Evolutionary conservation across 179 eudicot genomes (phyloP), one percentile per base, ranked within the genome.

Genomic region (Beta corolliflora): DNA sequence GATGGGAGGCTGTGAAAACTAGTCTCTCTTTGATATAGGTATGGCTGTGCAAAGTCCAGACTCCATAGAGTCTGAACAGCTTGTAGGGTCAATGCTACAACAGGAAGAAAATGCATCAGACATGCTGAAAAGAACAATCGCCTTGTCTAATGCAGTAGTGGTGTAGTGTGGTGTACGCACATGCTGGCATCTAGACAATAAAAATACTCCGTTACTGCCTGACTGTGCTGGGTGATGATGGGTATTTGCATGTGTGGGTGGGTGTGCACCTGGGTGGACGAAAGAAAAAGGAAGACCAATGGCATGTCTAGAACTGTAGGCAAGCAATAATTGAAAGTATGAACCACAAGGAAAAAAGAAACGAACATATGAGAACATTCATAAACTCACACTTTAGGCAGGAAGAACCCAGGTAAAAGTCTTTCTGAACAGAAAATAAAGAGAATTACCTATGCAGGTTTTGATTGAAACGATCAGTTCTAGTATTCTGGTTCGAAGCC

Each of bases 401-500:
- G 54, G 55, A 71, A 21, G 53, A 45, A n/a, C 36, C 31, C 25
- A 21, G 21, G 31, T 21, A 5, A 71, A 48, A 50, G 18, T 4
- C 23, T 16, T 23, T 8, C 3, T 21, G 13, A 71, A 11, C n/a
- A 19, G 6, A 65, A 7, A 48, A 48, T 9, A 48, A 48, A 48
- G 53, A 48, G 11, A 80, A 59, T 71, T 89, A 96, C 99, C 98
- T 90, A 88, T 94, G 95, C 86, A 96, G 80, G 76, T 92, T 90
- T 82, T 93, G 94, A 84, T 96, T 89, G 89, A 94, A 96, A 84
- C 86, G 90, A 71, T 87, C 91, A 55, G 81, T 84, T 81, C 81
- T 80, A 56, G 75, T 83, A 83, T 84, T 84, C 82, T 84, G 89
- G 78, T 76, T 88, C 56, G 88, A 86, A 66, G 78, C 74, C n/a